Percentiles rank a stretch among this genome's conserved stretches.
phyloP scores from a whole-genome alignment of 2,329 filamentous ascomycete genomes.

The Massarina eburnea region DNA sequence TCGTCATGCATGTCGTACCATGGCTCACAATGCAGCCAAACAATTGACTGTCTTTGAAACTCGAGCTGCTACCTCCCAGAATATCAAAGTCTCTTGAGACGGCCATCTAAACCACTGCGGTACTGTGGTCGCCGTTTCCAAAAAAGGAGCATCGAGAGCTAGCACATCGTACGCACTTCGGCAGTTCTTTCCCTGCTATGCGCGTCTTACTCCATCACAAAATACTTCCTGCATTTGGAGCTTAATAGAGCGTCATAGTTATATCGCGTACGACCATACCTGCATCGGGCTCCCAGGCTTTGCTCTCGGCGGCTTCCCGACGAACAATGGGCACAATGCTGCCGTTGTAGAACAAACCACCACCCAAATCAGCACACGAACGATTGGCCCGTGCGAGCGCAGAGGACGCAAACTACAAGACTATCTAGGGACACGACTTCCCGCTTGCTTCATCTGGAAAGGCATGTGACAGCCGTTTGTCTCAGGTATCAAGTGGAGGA shows the following conservation, averaged over 20 bases:
- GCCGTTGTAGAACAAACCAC: conserved; percentile 28
- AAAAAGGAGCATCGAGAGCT: neutral
- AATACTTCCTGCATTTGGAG: neutral
- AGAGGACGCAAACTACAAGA: conserved; percentile 26
- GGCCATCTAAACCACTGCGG: neutral
- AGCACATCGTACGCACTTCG: neutral
- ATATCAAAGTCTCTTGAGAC: neutral
- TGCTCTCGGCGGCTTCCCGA: conserved; percentile 23
- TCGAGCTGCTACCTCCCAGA: neutral
- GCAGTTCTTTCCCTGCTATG: conserved; percentile 1
- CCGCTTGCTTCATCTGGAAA: conserved; percentile 21
- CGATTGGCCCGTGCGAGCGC: conserved; percentile 37
- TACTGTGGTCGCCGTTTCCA: neutral
- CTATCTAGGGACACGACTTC: conserved; percentile 14
- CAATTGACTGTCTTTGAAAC: neutral
- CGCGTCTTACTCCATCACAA: neutral
- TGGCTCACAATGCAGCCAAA: conserved; percentile 7
- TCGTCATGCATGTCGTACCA: conserved; percentile 17
- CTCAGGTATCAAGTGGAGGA: conserved; percentile 17
- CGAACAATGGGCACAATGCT: conserved; percentile 23
- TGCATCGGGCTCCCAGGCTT: conserved; percentile 25
- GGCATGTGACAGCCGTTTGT: conserved; percentile 24
- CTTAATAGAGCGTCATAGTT: conserved; percentile 7
- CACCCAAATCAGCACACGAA: conserved; percentile 31
- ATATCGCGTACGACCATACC: conserved; percentile 11